A percentile compares a stretch with the other conserved stretches of the same genome.
These are phyloP conservation scores for Leishmania martiniquensis DNA, from an alignment of 208 protist species.

Conservation along the genomic window DNA sequence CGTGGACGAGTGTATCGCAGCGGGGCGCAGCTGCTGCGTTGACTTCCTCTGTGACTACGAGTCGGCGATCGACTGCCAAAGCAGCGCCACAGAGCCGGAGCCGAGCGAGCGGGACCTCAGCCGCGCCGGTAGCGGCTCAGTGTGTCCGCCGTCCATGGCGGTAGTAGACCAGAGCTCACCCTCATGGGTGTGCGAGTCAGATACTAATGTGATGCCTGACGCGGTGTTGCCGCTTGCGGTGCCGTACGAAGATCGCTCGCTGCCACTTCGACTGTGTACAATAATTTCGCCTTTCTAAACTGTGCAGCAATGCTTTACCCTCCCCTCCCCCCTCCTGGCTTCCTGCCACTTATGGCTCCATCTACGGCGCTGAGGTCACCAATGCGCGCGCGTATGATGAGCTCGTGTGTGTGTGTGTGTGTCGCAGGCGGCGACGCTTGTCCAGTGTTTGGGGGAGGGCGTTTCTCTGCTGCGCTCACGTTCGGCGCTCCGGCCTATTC, in stretches of 20 bases:
- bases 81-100: not conserved
- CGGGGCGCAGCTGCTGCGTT: conserved; percentile 62
- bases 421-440: not conserved
- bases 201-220: conserved; percentile 41
- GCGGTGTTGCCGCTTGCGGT: conserved; percentile 57
- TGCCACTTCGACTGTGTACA: conserved; percentile 46
- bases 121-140: conserved; percentile 3
- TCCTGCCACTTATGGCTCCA: not conserved
- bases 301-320: no score
- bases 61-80: conserved; percentile 21
- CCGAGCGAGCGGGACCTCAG: not conserved
- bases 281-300: conserved; percentile 58
- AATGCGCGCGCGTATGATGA: not conserved
- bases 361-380: not conserved
- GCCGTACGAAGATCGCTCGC: conserved; percentile 49
- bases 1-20: conserved; percentile 76
- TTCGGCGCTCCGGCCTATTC: no score
- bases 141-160: not conserved
- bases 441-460: not conserved
- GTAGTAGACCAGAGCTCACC: not conserved
- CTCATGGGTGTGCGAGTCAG: not conserved
- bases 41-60: conserved; percentile 83
- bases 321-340: not conserved
- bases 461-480: no score
- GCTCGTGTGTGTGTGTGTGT: not conserved